These are phyloP conservation scores for Penicillium angulare DNA, from an alignment of 495 filamentous ascomycete species.

Conservation along the genomic window DNA sequence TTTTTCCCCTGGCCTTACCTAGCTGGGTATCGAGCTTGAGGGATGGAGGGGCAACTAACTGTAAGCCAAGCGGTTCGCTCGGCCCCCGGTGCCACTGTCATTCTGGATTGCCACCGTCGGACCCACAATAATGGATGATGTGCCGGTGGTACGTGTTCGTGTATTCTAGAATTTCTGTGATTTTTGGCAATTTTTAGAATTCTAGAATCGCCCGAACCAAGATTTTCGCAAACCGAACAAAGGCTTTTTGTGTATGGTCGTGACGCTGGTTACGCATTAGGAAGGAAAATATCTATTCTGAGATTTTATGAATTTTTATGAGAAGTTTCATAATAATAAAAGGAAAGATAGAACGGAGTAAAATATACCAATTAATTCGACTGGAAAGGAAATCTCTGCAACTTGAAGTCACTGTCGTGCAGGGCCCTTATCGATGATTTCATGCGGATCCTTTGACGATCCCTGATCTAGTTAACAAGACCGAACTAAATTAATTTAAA, in stretches of 20 bases:
- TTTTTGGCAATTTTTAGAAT: neutral
- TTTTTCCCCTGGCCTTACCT: neutral
- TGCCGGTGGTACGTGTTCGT: constrained; percentile 9
- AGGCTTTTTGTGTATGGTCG: neutral
- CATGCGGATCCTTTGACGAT: constrained; percentile 6
- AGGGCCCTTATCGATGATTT: constrained; percentile 4
- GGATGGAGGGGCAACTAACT: too few species aligned
- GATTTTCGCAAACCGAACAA: neutral
- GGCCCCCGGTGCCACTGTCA: neutral
- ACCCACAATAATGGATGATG: constrained; percentile 15
- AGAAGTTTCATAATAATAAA: too few species aligned
- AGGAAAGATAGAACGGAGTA: too few species aligned
- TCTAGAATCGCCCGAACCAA: neutral
- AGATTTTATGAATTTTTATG: too few species aligned
- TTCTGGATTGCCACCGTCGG: constrained; percentile 12
- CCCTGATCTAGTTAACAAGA: constrained; percentile 3
- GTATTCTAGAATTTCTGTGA: constrained; percentile 14
- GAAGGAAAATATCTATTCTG: too few species aligned
- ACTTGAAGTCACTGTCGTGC: neutral
- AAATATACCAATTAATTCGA: too few species aligned
- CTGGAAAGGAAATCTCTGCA: neutral
- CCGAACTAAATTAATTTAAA: neutral
- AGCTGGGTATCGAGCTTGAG: too few species aligned
- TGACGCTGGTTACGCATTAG: neutral
- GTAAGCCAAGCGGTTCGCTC: neutral